Evolutionary conservation across 371 early-diverging fungal species (phyloP), one percentile per base, ranked within the genome.

Genomic region (Mucor ambiguus): DNA sequence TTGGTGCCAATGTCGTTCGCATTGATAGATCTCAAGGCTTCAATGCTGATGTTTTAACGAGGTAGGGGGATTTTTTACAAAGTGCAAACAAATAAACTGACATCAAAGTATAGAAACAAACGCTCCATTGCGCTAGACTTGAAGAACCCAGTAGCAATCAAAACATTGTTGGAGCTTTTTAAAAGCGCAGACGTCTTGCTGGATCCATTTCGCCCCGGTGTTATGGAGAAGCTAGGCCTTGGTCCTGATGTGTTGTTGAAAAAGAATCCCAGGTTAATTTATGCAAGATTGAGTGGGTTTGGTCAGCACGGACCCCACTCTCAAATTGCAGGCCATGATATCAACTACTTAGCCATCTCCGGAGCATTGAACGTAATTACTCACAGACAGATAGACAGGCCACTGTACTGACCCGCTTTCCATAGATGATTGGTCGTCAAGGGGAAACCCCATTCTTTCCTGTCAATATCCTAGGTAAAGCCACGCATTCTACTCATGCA

Each of bases 121-220:
- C 83, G 86, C 0, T 91, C 93, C 10, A 72, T 93, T 41, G 81
- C 88, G 14, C 63, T 93, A 26, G 83, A 93, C 64, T 74, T 93
- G 59, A 90, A 90, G 66, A 71, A 78, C 0, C 73, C 82, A 5
- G 71, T 72, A 2, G 87, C 90, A 2, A 74, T 79, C 14, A 76
- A 80, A n/a, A 58, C 82, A 0, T 52, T 89, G 18, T 70, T 79
- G 35, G 65, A 75, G 0, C 63, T 93, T 29, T 66, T 84, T 22
- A 71, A 74, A 41, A 68, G 76, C 46, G 84, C 87, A 10, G 93
- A 93, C 75, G 83, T 93, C 10, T 56, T 93, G 12, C 67, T 93
- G n/a, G 93, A 93, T 61, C 91, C 93, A 26, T 93, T 87, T 73
- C 82, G 93, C 4, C 91, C 93, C 9, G 93, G 93, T 29, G 88